Evolutionary conservation across 2,329 filamentous ascomycete species (phyloP).

Genomic region (Talaromyces sp.): DNA sequence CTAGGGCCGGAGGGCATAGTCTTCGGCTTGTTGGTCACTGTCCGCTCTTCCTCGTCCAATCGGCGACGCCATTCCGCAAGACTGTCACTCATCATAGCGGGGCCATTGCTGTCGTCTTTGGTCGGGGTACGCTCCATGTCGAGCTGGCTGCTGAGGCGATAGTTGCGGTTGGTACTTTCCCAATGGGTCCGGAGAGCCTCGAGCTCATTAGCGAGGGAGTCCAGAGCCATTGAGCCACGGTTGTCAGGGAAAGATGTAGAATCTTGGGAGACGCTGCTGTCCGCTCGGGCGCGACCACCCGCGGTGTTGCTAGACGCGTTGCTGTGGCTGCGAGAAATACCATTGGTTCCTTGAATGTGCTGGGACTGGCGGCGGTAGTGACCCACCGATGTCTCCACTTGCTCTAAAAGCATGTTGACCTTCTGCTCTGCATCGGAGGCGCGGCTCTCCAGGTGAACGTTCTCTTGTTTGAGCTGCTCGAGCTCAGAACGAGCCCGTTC

Average conservation of each 20-base stretch:
- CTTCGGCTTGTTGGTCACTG: constrained; percentile 30
- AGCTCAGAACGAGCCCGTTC: constrained; percentile 68
- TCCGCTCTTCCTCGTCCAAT: constrained; percentile 63
- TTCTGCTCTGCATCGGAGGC: constrained; percentile 90
- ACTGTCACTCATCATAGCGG: constrained; percentile 63
- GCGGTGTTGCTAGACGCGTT: constrained; percentile 56
- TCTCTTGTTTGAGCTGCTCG: constrained; percentile 81
- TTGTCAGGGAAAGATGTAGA: constrained; percentile 50
- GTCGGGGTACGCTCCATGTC: constrained; percentile 72
- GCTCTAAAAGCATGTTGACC: constrained; percentile 88
- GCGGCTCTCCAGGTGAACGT: constrained; percentile 76
- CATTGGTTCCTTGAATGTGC: constrained; percentile 39
- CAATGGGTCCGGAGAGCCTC: constrained; percentile 88
- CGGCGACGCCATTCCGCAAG: constrained; percentile 79
- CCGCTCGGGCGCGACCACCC: constrained; percentile 41
- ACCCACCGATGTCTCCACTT: constrained; percentile 91
- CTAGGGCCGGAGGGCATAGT: constrained; percentile 26
- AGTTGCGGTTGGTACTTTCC: constrained; percentile 95
- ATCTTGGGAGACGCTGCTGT: constrained; percentile 48
- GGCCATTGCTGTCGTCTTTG: constrained; percentile 44
- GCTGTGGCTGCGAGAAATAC: constrained; percentile 56
- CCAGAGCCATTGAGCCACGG: constrained; percentile 72
- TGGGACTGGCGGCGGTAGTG: constrained; percentile 82
- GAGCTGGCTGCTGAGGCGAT: constrained; percentile 84
- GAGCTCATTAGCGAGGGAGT: constrained; percentile 88